phyloP scores from a whole-genome alignment of 2,329 filamentous ascomycete species.

The Stachybotrys elegans region DNA sequence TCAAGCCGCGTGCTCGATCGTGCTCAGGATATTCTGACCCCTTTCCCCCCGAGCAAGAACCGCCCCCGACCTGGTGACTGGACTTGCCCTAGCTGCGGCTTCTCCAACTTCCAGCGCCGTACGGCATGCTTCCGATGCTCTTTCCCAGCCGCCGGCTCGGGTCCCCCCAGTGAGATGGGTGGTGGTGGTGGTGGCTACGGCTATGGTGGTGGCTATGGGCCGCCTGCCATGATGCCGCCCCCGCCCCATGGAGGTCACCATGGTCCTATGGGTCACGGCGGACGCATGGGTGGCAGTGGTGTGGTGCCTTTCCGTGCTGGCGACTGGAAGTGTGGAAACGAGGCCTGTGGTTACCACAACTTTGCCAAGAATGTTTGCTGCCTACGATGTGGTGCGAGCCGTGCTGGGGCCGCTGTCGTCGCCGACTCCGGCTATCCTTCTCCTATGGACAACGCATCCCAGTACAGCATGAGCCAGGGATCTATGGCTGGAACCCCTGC shows the following conservation, averaged over 20 bases:
- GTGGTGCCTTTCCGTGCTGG: slow-evolving; percentile 96
- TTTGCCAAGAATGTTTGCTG: slow-evolving; percentile 99
- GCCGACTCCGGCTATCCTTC: slow-evolving; percentile 90
- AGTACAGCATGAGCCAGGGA: slow-evolving; percentile 78
- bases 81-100: slow-evolving; percentile 98
- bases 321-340: slow-evolving; percentile 98
- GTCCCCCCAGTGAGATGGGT: slow-evolving; percentile 59
- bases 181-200: slow-evolving; percentile 55
- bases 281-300: slow-evolving; percentile 73
- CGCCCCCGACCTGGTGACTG: slow-evolving; percentile 94
- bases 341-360: slow-evolving; percentile 97
- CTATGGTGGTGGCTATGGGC: slow-evolving; percentile 55
- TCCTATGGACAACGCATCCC: slow-evolving; percentile 79
- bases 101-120: slow-evolving; percentile 98
- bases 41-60: slow-evolving; percentile 98
- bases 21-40: slow-evolving; percentile 90
- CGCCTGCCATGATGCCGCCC: slow-evolving; percentile 75
- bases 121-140: slow-evolving; percentile 99
- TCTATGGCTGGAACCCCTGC: slow-evolving; percentile 83
- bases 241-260: slow-evolving; percentile 69
- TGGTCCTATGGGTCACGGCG: slow-evolving; percentile 50
- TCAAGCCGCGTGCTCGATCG: slow-evolving; percentile 95
- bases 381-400: slow-evolving; percentile 89
- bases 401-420: slow-evolving; percentile 88
- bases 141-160: slow-evolving; percentile 87